Evolutionary conservation across 352 stramenopile species (phyloP), one percentile per base, ranked within the genome.

Genomic region (Phytopythium delawarense): DNA sequence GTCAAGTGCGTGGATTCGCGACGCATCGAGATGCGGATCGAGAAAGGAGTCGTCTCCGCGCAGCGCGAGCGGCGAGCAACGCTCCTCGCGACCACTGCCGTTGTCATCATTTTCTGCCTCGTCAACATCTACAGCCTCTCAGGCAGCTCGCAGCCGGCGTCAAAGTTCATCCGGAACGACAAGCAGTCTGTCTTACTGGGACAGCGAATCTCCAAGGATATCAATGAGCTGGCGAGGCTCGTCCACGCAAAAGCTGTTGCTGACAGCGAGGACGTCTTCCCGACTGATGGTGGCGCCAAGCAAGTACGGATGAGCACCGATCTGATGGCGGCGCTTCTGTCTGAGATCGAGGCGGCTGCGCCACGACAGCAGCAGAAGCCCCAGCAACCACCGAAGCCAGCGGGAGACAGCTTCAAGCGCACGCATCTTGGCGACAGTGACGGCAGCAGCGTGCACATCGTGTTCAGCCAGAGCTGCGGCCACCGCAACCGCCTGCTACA

Each of bases 401-500:
- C 2, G 5, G 7, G 7, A 25, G 42, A 25, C 20, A 48, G 42
- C 42, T 25, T 48, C 18, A 48, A 48, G 42, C 42, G 16, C 6
- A 48, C 42, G 1, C 42, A 48, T 25, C 42, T 48, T 11, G 45
- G n/a, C n/a, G 21, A 51, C 45, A 51, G n/a, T 11, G 70, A 81
- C 57, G 58, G n/a, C 9, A 74, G 39, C 49, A 51, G 66, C 32
- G 39, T 78, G 9, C 77, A 87, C 64, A 71, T 81, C 34, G 71
- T 83, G 18, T 84, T 82, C 63, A 82, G 72, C 62, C 78, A 73
- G 61, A 75, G 68, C 57, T 84, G 75, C 70, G 49, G 59, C 11
- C 73, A 84, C 57, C 59, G 61, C 2, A 64, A 75, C 50, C 75
- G 78, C 1, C 50, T 76, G 54, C 61, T 78, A 25, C 55, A 79